phyloP scores from a whole-genome alignment of 1,284 basidiomycete genomes.

The Malassezia furfur region DNA sequence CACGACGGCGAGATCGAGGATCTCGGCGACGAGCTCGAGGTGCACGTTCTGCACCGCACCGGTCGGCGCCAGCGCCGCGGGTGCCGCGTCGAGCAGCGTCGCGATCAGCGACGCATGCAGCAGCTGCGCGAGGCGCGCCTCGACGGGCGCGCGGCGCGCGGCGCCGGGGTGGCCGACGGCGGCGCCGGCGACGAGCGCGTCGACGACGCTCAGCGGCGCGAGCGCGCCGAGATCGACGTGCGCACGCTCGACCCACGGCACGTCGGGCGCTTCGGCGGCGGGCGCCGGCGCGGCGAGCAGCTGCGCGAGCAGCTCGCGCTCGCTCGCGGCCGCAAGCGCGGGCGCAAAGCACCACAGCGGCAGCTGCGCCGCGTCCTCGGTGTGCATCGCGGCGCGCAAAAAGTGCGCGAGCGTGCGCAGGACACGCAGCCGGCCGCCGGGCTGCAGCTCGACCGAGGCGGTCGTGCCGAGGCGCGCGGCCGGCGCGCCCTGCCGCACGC shows the following conservation, averaged over 20 bases:
- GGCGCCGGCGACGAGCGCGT: conserved; percentile 1
- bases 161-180: background rate
- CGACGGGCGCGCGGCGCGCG: background rate
- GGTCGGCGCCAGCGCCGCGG: background rate
- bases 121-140: conserved; percentile 5
- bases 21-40: conserved; percentile 4
- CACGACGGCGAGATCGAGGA: conserved; percentile 1
- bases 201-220: background rate
- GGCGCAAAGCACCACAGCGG: conserved; percentile 39
- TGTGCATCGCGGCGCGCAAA: background rate
- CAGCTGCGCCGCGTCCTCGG: background rate
- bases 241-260: conserved; percentile 3
- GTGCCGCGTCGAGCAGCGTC: conserved; percentile 11
- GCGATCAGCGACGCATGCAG: conserved; percentile 10
- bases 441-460: conserved; percentile 7
- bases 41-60: conserved; percentile 3
- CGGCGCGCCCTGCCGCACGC: conserved; percentile 3
- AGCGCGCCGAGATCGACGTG: background rate
- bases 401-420: conserved; percentile 5
- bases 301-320: conserved; percentile 28
- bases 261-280: background rate
- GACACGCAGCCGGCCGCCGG: background rate
- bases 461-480: background rate
- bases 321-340: conserved; percentile 25
- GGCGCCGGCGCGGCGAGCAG: conserved; percentile 12